These are phyloP conservation scores for Ophioceras dolichostomum DNA, from an alignment of 2,329 filamentous ascomycete species.

Conservation along the genomic window DNA sequence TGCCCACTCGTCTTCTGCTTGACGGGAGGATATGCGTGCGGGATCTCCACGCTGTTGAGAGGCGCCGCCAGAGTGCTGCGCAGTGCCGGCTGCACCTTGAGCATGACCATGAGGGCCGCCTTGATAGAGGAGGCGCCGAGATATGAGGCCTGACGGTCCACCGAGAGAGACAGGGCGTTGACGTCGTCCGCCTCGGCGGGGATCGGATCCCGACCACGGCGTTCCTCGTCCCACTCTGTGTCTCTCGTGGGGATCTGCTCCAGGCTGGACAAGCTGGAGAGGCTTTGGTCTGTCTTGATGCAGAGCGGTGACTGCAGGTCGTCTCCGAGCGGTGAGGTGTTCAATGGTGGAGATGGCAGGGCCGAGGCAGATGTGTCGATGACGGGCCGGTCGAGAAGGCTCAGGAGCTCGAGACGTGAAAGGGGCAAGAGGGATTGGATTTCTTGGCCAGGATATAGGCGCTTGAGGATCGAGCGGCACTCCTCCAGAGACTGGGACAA, in stretches of 20 bases:
- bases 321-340: conserved; percentile 32
- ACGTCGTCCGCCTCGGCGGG: conserved; percentile 59
- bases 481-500: conserved; percentile 54
- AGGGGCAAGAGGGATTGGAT: conserved; percentile 38
- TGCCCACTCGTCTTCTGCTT: conserved; percentile 28
- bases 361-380: conserved; percentile 24
- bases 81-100: conserved; percentile 38
- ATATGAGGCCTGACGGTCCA: conserved; percentile 51
- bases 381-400: conserved; percentile 36
- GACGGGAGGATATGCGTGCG: conserved; percentile 29
- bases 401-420: conserved; percentile 46
- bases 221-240: conserved; percentile 55
- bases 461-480: conserved; percentile 48
- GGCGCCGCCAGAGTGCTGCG: conserved; percentile 31
- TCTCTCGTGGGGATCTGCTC: conserved; percentile 59
- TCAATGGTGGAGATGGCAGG: conserved; percentile 41
- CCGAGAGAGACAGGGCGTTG: conserved; percentile 50
- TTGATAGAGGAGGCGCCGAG: conserved; percentile 65
- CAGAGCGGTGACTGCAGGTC: conserved; percentile 36
- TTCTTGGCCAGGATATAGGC: conserved; percentile 47
- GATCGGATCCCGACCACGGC: conserved; percentile 38
- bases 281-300: conserved; percentile 34
- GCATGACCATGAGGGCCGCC: conserved; percentile 61
- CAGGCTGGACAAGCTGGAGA: conserved; percentile 35
- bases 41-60: conserved; percentile 32